phyloP scores from a whole-genome alignment of 352 stramenopile genomes.

The Blastocystis sp. region DNA sequence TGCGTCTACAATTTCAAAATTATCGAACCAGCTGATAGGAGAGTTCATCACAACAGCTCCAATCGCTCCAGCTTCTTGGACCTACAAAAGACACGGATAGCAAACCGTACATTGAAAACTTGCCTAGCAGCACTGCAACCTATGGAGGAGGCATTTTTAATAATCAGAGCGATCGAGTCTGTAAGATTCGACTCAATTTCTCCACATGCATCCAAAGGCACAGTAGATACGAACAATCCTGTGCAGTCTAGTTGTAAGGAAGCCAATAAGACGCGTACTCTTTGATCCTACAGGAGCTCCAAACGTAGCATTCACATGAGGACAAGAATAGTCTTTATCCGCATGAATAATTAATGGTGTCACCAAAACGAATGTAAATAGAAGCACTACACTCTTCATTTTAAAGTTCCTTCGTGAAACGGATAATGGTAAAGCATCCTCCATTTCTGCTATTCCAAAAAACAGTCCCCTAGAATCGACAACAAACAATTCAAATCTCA shows the following conservation, averaged over 20 bases:
- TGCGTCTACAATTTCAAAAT: background rate
- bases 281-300: background rate
- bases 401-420: background rate
- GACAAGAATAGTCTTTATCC: constrained; percentile 9
- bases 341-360: background rate
- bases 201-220: background rate
- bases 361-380: background rate
- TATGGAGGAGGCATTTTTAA: background rate
- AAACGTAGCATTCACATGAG: constrained; percentile 14
- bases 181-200: background rate
- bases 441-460: no score
- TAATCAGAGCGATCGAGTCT: background rate
- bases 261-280: background rate
- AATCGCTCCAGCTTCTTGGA: background rate
- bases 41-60: constrained; percentile 26
- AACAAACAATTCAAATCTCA: constrained; percentile 35
- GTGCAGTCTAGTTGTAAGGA: background rate
- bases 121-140: background rate
- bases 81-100: background rate
- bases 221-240: background rate
- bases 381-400: background rate
- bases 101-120: background rate
- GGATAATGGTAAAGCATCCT: background rate
- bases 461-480: background rate
- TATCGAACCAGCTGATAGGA: background rate